These are phyloP conservation scores for Coemansia sp. DNA, from an alignment of 192 early-diverging fungal species.

Conservation along the genomic window DNA sequence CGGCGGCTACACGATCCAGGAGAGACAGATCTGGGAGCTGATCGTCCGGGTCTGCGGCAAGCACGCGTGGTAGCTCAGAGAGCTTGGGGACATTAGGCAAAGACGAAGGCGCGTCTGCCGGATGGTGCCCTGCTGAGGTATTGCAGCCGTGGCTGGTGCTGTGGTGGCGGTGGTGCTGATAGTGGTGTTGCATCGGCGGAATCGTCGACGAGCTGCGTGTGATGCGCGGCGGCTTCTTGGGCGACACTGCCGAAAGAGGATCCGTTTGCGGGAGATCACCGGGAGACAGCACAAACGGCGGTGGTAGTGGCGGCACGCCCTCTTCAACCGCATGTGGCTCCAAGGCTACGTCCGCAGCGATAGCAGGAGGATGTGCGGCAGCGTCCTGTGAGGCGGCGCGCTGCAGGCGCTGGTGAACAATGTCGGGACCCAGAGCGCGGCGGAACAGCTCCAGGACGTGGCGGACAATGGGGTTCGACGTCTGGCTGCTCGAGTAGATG, in stretches of 20 bases:
- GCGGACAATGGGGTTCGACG: conserved; percentile 48
- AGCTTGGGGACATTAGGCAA: conserved; percentile 50
- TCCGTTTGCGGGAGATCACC: not conserved
- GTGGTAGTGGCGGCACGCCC: not conserved
- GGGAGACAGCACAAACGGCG: not conserved
- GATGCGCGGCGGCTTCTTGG: conserved; percentile 6
- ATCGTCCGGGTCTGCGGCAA: conserved; percentile 50
- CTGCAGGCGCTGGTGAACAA: conserved; percentile 20
- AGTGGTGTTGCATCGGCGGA: not conserved
- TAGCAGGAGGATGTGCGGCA: not conserved
- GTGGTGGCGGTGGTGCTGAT: conserved; percentile 9
- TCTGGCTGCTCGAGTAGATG: conserved; percentile 59
- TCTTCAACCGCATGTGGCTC: not conserved
- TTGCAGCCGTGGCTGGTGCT: not conserved
- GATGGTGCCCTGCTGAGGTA: conserved; percentile 15
- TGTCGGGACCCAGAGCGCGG: conserved; percentile 33
- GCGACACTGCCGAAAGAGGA: not conserved
- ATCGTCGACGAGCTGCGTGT: conserved; percentile 8
- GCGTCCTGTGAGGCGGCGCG: conserved; percentile 4
- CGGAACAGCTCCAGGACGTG: conserved; percentile 65
- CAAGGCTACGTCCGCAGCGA: not conserved
- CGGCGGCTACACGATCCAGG: conserved; percentile 36
- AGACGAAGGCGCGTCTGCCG: conserved; percentile 48
- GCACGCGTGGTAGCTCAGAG: conserved; percentile 53
- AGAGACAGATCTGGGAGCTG: conserved; percentile 47